A percentile compares a stretch with the other conserved stretches of the same genome.
Conservation (phyloP, 2,329 filamentous ascomycete species). For the Escovopsis sp. region DNA sequence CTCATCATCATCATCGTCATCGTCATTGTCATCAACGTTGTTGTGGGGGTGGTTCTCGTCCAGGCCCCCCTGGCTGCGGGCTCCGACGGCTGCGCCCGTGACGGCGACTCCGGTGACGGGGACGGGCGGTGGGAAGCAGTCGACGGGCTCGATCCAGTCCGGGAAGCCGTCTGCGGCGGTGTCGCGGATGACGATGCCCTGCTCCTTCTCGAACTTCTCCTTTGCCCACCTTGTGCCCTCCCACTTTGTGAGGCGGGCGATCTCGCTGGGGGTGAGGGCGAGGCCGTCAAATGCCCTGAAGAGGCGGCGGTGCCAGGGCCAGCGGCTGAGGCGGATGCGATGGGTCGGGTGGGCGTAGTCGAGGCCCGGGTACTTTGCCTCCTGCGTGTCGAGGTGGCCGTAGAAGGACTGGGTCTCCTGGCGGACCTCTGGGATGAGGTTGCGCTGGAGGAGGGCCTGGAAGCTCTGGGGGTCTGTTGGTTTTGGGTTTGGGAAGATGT, state of each 20-base stretch:
- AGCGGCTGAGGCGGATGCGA: conserved; percentile 62
- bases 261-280: conserved; percentile 53
- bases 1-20: no score
- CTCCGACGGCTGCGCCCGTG: no score
- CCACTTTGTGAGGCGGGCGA: conserved; percentile 61
- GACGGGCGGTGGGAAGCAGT: neutral
- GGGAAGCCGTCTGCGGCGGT: conserved; percentile 56
- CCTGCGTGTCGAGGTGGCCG: conserved; percentile 62
- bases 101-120: no score
- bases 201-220: conserved; percentile 63
- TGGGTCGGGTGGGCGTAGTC: conserved; percentile 63
- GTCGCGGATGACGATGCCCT: conserved; percentile 53
- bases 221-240: conserved; percentile 75
- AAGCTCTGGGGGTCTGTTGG: conserved; percentile 57
- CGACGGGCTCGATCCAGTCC: conserved; percentile 31
- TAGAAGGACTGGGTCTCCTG: conserved; percentile 68
- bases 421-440: conserved; percentile 62
- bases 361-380: conserved; percentile 69
- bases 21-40: no score
- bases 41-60: no score
- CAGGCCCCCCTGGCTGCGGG: no score
- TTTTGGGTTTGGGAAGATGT: conserved; percentile 56
- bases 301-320: conserved; percentile 60
- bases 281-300: conserved; percentile 63
- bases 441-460: conserved; percentile 51